phyloP scores from a whole-genome alignment of 2,329 filamentous ascomycete species.

The Huntiella savannae region DNA sequence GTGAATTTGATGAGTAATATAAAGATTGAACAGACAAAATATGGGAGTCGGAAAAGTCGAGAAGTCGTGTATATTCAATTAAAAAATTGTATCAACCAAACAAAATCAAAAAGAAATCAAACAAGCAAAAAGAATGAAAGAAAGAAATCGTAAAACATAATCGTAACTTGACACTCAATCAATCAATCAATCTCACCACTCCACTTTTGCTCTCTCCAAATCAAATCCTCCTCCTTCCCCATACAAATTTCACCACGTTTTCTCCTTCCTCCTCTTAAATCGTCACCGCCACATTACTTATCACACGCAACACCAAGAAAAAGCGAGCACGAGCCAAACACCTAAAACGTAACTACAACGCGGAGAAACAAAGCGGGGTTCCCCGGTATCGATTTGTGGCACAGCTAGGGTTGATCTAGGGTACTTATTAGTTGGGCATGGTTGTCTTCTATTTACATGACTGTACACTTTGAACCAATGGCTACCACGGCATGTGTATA shows the following conservation, averaged over 20 bases:
- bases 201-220: too few species aligned
- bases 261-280: too few species aligned
- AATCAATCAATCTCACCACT: not conserved
- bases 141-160: not conserved
- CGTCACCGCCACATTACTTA: too few species aligned
- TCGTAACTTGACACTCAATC: not conserved
- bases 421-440: too few species aligned
- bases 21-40: not conserved
- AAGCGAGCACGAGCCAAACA: too few species aligned
- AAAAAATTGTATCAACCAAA: not conserved
- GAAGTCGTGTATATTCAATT: not conserved
- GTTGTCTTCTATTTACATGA: conserved; percentile 3
- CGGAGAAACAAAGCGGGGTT: too few species aligned
- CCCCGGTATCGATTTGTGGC: too few species aligned
- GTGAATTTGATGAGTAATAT: not conserved
- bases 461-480: conserved; percentile 7
- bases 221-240: too few species aligned
- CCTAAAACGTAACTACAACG: too few species aligned
- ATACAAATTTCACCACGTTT: too few species aligned
- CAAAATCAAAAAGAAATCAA: not conserved
- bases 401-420: too few species aligned
- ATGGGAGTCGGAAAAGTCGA: not conserved
- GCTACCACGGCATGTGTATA: conserved; percentile 10
- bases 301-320: too few species aligned
- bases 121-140: not conserved